These are phyloP conservation scores for Emydomyces testavorans DNA, from an alignment of 2,329 filamentous ascomycete genomes.

Conservation along the genomic window DNA sequence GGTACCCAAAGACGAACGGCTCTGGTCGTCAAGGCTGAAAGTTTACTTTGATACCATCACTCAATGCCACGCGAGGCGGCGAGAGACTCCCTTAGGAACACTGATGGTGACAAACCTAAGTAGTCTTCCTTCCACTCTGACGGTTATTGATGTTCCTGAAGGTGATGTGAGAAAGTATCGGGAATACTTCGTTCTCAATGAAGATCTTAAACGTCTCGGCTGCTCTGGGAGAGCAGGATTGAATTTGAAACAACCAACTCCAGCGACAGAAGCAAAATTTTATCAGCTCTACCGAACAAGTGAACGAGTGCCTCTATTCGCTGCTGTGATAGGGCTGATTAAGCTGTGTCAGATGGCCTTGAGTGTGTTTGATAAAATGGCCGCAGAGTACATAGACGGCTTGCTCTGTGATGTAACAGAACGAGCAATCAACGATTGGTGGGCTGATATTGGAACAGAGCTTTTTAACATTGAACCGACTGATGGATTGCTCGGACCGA, in stretches of 20 bases:
- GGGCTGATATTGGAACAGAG: slow-evolving; percentile 83
- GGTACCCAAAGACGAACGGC: slow-evolving; percentile 65
- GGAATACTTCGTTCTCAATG: slow-evolving; percentile 82
- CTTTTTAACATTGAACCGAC: slow-evolving; percentile 86
- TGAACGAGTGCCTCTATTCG: slow-evolving; percentile 65
- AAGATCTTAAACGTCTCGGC: slow-evolving; percentile 80
- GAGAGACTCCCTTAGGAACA: slow-evolving; percentile 69
- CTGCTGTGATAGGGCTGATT: slow-evolving; percentile 75
- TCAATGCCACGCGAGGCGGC: slow-evolving; percentile 71
- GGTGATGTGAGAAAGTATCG: slow-evolving; percentile 73
- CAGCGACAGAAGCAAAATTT: slow-evolving; percentile 81
- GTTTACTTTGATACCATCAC: slow-evolving; percentile 79
- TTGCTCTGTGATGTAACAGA: slow-evolving; percentile 89
- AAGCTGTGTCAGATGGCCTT: slow-evolving; percentile 84
- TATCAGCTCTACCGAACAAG: slow-evolving; percentile 79
- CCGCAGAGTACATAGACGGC: slow-evolving; percentile 82
- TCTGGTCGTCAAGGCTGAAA: slow-evolving; percentile 68
- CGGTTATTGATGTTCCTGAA: slow-evolving; percentile 79
- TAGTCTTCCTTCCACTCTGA: slow-evolving; percentile 80
- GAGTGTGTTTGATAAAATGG: slow-evolving; percentile 74
- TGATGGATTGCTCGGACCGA: slow-evolving; percentile 84
- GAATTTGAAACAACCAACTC: slow-evolving; percentile 63
- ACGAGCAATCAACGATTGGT: slow-evolving; percentile 83
- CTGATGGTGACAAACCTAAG: slow-evolving; percentile 91
- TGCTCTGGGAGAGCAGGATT: slow-evolving; percentile 84